Base-by-base conservation (phyloP, 164 flowering plant species). In the Liriodendron chinense region DNA sequence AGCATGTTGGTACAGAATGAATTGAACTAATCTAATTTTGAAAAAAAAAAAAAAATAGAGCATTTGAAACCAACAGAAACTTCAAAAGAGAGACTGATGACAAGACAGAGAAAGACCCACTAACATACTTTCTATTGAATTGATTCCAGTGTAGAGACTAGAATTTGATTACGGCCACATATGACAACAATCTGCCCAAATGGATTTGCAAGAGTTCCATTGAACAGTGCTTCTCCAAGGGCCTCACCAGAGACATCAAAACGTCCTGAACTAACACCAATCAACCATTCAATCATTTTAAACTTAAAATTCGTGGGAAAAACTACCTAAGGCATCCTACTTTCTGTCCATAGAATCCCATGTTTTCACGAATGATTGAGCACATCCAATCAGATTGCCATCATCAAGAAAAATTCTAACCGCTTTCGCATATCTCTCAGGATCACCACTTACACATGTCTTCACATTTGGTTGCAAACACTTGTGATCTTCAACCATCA, bases 271-370 rank as follows among this genome's bases (percentile, higher is more conserved):
- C 68, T 23, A 7, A 23, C 25, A 65, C 3, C 68, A 5, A 65
- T 65, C 6, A 23, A 24, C 68, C 21, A 24, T 24, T 65, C 49
- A 68, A 68, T 13, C 18, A 43, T 22, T 12, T 28, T 68, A 4
- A 9, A 4, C 9, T 48, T 48, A 9, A 48, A n/a, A 48, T 48
- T 48, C 9, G 53, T 4, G 53, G 9, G n/a, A n/a, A n/a, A 4
- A 4, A 47, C 28, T 71, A 75, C 82, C 98, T 94, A 47, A 95
- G 94, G 78, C 98, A 93, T 72, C 99, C 99, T 12, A 90, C 96
- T 81, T 98, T 88, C 84, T 96, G 98, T 68, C 99, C 99, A 86
- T 96, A 94, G 63, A 93, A 96, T 57, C 99, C 99, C 99, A 96
- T 96, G 75, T 92, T 96, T 78, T 95, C 34, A 98, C 98, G 86